These are phyloP conservation scores for Aulographum hederae DNA, from an alignment of 2,329 filamentous ascomycete genomes.

Conservation along the genomic window DNA sequence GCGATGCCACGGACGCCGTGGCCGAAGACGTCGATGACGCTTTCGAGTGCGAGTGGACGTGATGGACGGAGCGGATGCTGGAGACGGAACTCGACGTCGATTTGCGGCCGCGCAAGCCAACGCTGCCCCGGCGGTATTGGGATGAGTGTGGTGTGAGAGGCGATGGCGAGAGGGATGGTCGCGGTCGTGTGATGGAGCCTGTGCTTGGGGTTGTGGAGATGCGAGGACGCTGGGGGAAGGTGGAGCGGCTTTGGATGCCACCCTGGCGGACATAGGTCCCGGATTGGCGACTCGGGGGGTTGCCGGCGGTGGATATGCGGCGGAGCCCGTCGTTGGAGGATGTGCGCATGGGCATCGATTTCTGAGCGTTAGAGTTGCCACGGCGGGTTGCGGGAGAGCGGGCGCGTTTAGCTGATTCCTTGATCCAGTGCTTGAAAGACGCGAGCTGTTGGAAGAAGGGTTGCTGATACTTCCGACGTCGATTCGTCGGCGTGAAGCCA, in stretches of 20 bases:
- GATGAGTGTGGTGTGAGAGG: slow-evolving; percentile 78
- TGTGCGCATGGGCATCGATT: slow-evolving; percentile 7
- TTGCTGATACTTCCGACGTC: slow-evolving; percentile 38
- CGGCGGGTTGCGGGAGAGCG: slow-evolving; percentile 27
- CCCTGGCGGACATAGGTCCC: slow-evolving; percentile 17
- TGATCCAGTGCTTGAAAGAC: slow-evolving; percentile 54
- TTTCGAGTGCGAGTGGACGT: slow-evolving; percentile 78
- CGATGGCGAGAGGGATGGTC: slow-evolving; percentile 69
- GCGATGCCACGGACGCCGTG: slow-evolving; percentile 39
- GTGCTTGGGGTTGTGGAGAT: slow-evolving; percentile 22
- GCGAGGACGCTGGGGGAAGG: slow-evolving; percentile 21
- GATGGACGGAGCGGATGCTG: slow-evolving; percentile 79
- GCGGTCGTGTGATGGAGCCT: slow-evolving; percentile 22
- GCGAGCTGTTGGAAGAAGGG: slow-evolving; percentile 49
- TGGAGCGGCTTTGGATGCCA: slow-evolving; percentile 18
- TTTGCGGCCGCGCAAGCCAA: slow-evolving; percentile 73
- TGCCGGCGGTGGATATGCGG: slow-evolving; percentile 12
- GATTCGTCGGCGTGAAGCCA: slow-evolving; percentile 34
- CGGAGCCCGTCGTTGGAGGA: slow-evolving; percentile 9
- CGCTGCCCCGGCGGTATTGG: slow-evolving; percentile 67
- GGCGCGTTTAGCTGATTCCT: slow-evolving; percentile 46
- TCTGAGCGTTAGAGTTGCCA: neutral
- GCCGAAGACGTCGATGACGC: slow-evolving; percentile 80
- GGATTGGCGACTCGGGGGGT: slow-evolving; percentile 14
- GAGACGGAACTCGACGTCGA: slow-evolving; percentile 93